These are phyloP conservation scores for Poa pratensis DNA, from an alignment of 176 grass and related monocot species.

Conservation along the genomic window DNA sequence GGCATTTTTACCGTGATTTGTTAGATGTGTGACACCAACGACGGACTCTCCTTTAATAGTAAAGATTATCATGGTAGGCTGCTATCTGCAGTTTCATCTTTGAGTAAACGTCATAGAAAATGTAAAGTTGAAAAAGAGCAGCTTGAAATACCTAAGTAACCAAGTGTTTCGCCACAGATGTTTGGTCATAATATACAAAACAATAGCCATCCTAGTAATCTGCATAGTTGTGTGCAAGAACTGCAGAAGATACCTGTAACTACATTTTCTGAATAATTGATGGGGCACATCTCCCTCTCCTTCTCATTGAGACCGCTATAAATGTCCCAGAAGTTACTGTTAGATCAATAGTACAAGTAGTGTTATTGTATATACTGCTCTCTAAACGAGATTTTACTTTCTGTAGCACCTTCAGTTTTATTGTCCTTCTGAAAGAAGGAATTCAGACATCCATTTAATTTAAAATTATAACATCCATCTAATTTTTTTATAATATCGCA, in stretches of 20 bases:
- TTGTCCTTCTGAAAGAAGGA: constrained; percentile 12
- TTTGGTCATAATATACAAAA: no score
- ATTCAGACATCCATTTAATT: background rate
- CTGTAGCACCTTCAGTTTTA: background rate
- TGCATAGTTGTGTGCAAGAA: background rate
- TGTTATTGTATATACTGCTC: background rate
- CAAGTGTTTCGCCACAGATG: no score
- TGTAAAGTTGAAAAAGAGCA: background rate
- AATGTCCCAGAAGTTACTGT: background rate
- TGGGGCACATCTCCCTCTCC: background rate
- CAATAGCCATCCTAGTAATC: background rate
- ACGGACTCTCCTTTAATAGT: no score
- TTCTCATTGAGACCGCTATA: background rate
- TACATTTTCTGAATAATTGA: background rate
- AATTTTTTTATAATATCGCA: no score
- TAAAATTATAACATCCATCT: background rate
- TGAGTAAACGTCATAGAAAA: background rate
- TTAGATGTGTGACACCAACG: no score
- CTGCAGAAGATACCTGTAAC: background rate
- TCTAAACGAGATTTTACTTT: background rate
- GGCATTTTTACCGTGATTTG: no score
- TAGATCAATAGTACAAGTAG: background rate
- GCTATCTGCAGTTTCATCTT: background rate
- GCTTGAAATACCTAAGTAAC: no score
- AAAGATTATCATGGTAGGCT: background rate